Evolutionary conservation across 176 grass and related monocot species (phyloP).

Genomic region (Tuctoria greenei): DNA sequence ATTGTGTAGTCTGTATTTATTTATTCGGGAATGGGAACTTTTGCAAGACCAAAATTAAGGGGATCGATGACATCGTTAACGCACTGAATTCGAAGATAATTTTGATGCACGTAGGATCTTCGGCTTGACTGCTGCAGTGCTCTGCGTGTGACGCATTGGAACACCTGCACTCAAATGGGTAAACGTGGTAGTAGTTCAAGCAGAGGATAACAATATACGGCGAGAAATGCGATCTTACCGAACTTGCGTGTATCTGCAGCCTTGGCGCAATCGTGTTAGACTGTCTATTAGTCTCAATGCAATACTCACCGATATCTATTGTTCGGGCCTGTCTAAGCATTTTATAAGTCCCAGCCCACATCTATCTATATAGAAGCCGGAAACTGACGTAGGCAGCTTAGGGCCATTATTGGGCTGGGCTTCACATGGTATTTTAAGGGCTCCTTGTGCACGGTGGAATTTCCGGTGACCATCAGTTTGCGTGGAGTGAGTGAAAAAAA

Average conservation of each 20-base stretch:
- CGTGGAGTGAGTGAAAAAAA: no score
- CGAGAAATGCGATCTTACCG: background rate
- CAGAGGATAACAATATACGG: background rate
- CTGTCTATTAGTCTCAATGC: no score
- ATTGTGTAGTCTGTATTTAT: background rate
- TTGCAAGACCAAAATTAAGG: background rate
- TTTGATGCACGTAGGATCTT: background rate
- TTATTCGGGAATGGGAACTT: background rate
- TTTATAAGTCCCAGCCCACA: background rate
- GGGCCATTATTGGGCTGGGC: no score
- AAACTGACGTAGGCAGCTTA: background rate
- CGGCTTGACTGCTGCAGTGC: background rate
- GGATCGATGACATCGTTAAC: background rate
- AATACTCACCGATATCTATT: no score
- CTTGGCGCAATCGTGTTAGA: no score
- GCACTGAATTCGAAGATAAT: background rate
- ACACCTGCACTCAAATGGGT: no score
- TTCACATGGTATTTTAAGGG: no score
- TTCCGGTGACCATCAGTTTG: no score
- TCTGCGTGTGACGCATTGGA: no score
- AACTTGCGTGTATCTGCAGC: background rate
- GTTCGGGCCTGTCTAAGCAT: no score
- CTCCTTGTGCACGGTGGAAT: no score
- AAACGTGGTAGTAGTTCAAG: no score
- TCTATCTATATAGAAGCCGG: background rate